phyloP scores from a whole-genome alignment of 495 filamentous ascomycete species.

The Chaetomidium leptoderma region DNA sequence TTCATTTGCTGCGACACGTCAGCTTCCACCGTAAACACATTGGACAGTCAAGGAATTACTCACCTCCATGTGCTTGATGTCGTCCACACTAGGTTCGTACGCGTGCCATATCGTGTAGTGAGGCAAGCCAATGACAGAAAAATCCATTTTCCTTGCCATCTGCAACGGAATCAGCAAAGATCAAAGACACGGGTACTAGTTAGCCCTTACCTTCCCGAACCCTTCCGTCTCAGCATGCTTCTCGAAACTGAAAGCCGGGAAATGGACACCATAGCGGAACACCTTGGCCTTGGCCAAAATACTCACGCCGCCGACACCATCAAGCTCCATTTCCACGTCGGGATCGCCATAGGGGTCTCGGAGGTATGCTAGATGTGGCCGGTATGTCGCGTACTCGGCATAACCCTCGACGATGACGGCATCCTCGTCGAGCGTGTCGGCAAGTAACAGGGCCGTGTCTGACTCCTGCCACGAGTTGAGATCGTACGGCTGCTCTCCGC shows the following conservation, averaged over 20 bases:
- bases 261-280: constrained; percentile 92
- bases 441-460: constrained; percentile 88
- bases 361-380: constrained; percentile 94
- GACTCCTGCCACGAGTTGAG: constrained; percentile 99
- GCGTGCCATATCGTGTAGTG: constrained; percentile 99
- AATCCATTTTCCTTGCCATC: constrained; percentile 96
- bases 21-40: constrained; percentile 17
- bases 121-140: constrained; percentile 92
- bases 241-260: constrained; percentile 97
- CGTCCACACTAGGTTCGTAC: constrained; percentile 96
- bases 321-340: constrained; percentile 99
- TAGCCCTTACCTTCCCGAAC: constrained; percentile 85
- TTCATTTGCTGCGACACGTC: constrained; percentile 68
- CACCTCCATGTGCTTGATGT: constrained; percentile 93
- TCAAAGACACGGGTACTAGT: neutral
- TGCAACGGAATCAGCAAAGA: constrained; percentile 43
- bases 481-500: constrained; percentile 98
- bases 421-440: constrained; percentile 94
- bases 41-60: constrained; percentile 19
- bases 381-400: constrained; percentile 98
- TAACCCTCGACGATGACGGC: constrained; percentile 99
- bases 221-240: constrained; percentile 98
- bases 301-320: constrained; percentile 94
- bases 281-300: constrained; percentile 95
- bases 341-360: constrained; percentile 96